Evolutionary conservation across 2,329 filamentous ascomycete species (phyloP), one percentile per base, ranked within the genome.

Genomic region (Penicillium sp.): DNA sequence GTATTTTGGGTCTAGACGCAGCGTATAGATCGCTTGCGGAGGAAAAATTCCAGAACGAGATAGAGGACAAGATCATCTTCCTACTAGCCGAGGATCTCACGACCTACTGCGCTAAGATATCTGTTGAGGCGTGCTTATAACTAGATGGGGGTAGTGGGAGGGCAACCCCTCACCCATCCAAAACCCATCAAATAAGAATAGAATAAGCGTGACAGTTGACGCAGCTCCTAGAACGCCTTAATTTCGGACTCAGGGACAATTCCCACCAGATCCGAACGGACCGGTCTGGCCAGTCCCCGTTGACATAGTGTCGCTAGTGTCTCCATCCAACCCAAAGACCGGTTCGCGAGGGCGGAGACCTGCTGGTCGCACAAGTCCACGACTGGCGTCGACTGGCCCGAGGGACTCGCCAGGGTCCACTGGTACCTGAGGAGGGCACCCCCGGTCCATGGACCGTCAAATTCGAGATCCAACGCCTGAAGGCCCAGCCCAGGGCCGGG

Each of bases 351-450:
- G n/a, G n/a, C n/a, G n/a, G n/a, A n/a, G n/a, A n/a, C n/a, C n/a
- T n/a, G n/a, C n/a, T 15, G 39, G 39, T 42, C 24, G 39, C 39
- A 29, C 26, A 27, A n/a, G n/a, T 10, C 26, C 6, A 6, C 26
- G 26, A 7, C 26, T 10, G 26, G 26, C 26, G 26, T 10, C 26
- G 26, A 40, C 36, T 40, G 39, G 39, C 3, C 39, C 24, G 15
- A 20, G 26, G 24, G 17, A 3, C 17, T 20, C 9, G 39, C 39
- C 39, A 42, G 37, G 46, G 50, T 50, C 52, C 52, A 55, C 52
- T 26, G 46, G 52, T 58, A 52, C 52, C 55, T 58, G 49, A 51
- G 30, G 42, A 34, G 36, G 42, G 15, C 32, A 4, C 24, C 27
- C 40, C 42, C n/a, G 46, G 45, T 26, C 54, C 54, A 51, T 46